Base-by-base conservation (phyloP, 805 yeast genomes). In the Ogataea saltuana region DNA sequence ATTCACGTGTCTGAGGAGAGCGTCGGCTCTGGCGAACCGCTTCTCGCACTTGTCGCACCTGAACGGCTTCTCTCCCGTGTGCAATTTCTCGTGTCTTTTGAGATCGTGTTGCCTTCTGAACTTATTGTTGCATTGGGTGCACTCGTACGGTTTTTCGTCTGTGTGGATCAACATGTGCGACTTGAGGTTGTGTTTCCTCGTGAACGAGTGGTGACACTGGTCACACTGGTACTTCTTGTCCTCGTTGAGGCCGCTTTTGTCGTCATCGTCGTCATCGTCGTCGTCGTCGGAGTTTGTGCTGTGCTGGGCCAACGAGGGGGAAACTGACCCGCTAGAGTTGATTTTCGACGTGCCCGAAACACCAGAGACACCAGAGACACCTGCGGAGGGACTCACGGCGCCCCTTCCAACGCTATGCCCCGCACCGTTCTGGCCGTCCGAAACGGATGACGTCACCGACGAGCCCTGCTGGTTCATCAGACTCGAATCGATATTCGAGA, bases 101-200 rank as follows among this genome's bases (percentile, higher is more conserved):
- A 87, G 69, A 60, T 87, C 95, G 60, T 85, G 90, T 22, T 79
- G 73, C 35, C 95, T 70, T 46, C 93, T 72, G 61, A 87, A 86
- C 50, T 71, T 75, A 35, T 76, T 68, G 40, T 72, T 66, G 56
- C 95, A 86, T 21, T 74, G 71, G 10, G 73, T 49, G 61, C 95
- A 86, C 18, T 67, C 61, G 61, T 74, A 85, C 2, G 89, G 88
- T 57, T 78, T 81, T 48, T 71, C 73, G 38, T 74, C 70, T 12
- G 87, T 73, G 60, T 85, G 93, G 26, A 82, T 84, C 50, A 84
- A 63, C 49, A 80, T 71, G 59, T 85, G 93, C 4, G 86, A 76
- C 42, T 83, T 83, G 68, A 85, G 71, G 55, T 85, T 85, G 61
- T 85, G 91, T 53, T 78, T 81, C 33, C 93, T 69, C 2, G 88